Base-by-base conservation (phyloP, 176 grass and related monocot species). In the Tillandsia fasciculata region DNA sequence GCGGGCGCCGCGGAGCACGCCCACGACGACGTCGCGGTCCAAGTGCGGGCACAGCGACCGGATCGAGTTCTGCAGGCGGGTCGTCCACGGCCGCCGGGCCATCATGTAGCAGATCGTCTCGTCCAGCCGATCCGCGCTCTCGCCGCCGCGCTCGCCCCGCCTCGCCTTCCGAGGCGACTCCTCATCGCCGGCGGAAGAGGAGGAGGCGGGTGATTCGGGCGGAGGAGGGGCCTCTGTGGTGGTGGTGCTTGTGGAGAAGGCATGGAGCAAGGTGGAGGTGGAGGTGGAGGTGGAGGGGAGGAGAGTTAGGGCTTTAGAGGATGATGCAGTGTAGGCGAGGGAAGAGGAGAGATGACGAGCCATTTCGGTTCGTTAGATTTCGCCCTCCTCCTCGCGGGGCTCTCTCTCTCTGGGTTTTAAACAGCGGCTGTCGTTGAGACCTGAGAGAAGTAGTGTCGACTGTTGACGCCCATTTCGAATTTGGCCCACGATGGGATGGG, bases 31-130 rank as follows among this genome's bases (percentile, higher is more conserved):
- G 17, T 64, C 49, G 49, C 81, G 70, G 54, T 74, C 61, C 65
- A 92, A 83, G 5, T 66, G 29, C 1, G 84, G 86, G 23, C 68
- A 76, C n/a, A 92, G 87, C 13, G 71, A 72, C 2, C 87, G 94
- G 77, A 97, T 83, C 33, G 94, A 92, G 84, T 90, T 97, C 73
- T 97, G 86, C 52, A 97, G 87, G 4, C 94, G 94, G 50, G 94
- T 97, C 12, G 89, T 97, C 94, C 89, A 97, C 11, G 52, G 87
- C 11, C 94, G 89, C 17, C 69, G 81, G 0, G 84, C 74, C 84
- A 97, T 97, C 89, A 97, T 92, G 76, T 81, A 63, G n/a, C 88
- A 82, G 53, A 97, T 81, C 42, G 89, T 97, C 71, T 94, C 86
- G 75, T 94, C 76, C 29, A 89, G 82, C 3, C 68, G 81, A 70